Evolutionary conservation across 768 basidiomycete species (phyloP), one percentile per base, ranked within the genome.

Genomic region (Phaeotremella skinneri): DNA sequence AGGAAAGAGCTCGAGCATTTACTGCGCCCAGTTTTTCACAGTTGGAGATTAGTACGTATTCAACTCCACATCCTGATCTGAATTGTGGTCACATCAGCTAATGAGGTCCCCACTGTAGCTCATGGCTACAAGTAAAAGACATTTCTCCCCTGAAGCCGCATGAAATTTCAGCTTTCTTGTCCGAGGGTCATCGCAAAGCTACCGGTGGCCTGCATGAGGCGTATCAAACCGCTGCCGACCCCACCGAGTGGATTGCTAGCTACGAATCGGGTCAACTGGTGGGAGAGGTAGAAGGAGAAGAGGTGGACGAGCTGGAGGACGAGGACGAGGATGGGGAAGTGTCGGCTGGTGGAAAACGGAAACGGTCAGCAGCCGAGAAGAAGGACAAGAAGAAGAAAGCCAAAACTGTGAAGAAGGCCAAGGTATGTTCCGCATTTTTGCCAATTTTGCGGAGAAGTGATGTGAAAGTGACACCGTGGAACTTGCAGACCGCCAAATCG

Each of bases 11-110:
- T 80, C 79, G 13, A 87, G 85, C 65, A 67, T 60, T 30, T 87
- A 89, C 78, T 85, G 85, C 62, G 82, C 86, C 30, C 82, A 87
- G 64, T 99, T 93, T 83, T 98, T 96, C 83, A 92, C 96, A 3
- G 83, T 83, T 27, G 92, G 89, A 52, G 94, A 97, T 79, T 89
- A 86, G 96, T 98, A 70, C 76, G 94, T 85, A 21, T 42, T 43
- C 27, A 32, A 17, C 25, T 50, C 57, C 16, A 37, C 27, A 55
- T 54, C 51, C 67, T 56, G 52, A 42, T 48, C n/a, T 17, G 16
- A 32, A 56, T 51, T 54, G 41, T 39, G 66, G 57, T 14, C 30
- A 17, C 58, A 51, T n/a, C 71, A 26, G 45, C 30, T 39, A 20
- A 42, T 20, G 43, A 2, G 9, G 25, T 41, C 21, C 21, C 49